Evolutionary conservation across 2,329 filamentous ascomycete species (phyloP), one percentile per base, ranked within the genome.

Genomic region (Aureobasidium subglaciale): DNA sequence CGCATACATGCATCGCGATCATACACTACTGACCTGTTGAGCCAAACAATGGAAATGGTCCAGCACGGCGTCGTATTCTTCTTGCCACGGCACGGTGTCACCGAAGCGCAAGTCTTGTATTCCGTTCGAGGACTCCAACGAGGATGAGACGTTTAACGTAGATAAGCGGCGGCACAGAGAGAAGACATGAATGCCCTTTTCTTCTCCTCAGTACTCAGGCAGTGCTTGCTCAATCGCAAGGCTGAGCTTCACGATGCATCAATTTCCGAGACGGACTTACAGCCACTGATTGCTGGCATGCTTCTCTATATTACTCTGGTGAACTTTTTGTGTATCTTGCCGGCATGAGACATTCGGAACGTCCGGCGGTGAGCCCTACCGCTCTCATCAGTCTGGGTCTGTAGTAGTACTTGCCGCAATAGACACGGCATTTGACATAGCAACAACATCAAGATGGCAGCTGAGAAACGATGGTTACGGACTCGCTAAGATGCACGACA

Each of bases 121-220:
- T 22, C 7, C 25, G 13, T 40, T 41, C 7, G 20, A 13, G 46
- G 8, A 16, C 7, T 35, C 5, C 32, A 16, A 37, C 22, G 16
- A 27, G 22, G 16, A 24, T 16, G 9, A 27, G 30, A 27, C 24
- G 34, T 27, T 50, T 24, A 34, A 20, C 24, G 5, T 10, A 11
- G 16, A 18, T 29, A 22, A n/a, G n/a, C n/a, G 6, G 48, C 41
- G 5, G 6, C 32, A 52, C 35, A 41, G 30, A 18, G 34, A 32
- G 8, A 11, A 27, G 35, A 35, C 8, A 13, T 41, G 11, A 24
- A 41, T 41, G 34, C 16, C 35, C 18, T 52, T 41, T 52, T 41
- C 48, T 52, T n/a, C 25, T 41, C 25, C 34, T 40, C 25, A 41
- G 22, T 50, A 30, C 4, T 32, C 48, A 52, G 48, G 35, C 48